phyloP scores from a whole-genome alignment of 441 rosid genomes.

The Rhodomyrtus psidioides region DNA sequence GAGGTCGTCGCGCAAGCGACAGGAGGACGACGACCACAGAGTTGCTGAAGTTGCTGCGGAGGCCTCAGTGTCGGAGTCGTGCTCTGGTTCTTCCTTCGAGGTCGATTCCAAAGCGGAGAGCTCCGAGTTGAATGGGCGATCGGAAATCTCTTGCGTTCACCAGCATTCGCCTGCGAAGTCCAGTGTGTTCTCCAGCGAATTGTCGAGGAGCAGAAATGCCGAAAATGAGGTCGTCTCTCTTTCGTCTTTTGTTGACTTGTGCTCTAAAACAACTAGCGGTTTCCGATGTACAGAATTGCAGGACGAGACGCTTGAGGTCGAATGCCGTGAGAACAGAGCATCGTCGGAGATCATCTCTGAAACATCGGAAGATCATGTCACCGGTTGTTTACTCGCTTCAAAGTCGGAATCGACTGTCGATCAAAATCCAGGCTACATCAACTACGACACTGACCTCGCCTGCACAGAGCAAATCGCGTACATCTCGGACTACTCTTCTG shows the following conservation, averaged over 20 bases:
- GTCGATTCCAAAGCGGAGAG: constrained; percentile 21
- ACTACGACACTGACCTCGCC: constrained; percentile 48
- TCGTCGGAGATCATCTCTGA: constrained; percentile 21
- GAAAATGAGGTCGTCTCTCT: constrained; percentile 38
- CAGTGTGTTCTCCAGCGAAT: constrained; percentile 5
- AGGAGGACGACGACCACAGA: constrained; percentile 9
- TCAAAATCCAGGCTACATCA: constrained; percentile 23
- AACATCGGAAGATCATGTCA: constrained; percentile 27
- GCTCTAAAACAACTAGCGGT: constrained; percentile 12
- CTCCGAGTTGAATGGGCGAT: constrained; percentile 18
- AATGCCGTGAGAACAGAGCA: constrained; percentile 20
- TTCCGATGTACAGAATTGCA: background rate
- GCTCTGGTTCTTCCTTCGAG: constrained; percentile 37
- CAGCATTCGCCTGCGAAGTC: constrained; percentile 20
- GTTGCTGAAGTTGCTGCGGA: constrained; percentile 19
- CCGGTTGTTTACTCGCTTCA: constrained; percentile 19
- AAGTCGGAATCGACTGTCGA: constrained; percentile 28
- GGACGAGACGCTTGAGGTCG: constrained; percentile 7
- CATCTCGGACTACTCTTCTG: constrained; percentile 35
- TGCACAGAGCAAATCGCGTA: constrained; percentile 56
- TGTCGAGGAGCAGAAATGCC: background rate
- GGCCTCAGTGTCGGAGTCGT: constrained; percentile 49
- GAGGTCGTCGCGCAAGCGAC: constrained; percentile 34
- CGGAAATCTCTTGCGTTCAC: constrained; percentile 32
- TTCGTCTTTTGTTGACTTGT: constrained; percentile 43